Base-by-base conservation (phyloP, 306 rosid species). In the Fragaria vesca region DNA sequence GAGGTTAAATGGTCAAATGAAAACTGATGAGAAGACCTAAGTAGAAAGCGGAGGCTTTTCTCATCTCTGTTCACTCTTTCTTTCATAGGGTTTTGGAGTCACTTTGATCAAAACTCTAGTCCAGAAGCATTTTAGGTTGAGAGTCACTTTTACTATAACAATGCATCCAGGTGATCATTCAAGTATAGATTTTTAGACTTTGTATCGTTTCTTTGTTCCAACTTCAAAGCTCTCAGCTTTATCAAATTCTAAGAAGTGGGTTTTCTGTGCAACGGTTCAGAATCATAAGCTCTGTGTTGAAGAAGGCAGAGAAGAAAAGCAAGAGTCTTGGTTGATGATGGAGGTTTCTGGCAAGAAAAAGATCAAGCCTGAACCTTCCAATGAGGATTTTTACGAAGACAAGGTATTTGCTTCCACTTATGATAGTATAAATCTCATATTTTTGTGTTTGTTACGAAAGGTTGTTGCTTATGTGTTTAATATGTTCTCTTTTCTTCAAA, bases 311-410 rank as follows among this genome's bases (percentile, higher is more conserved):
- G 45, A 32, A 36, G 75, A 60, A 50, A 20, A 48, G 52, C 12
- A 10, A 50, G 24, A 24, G 21, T 28, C 68, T 62, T 28, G 36
- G 78, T 1, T 17, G 76, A 83, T 79, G 85, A 83, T 82, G 89
- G 66, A 78, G 52, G 80, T 63, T 74, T 84, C 87, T 66, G 79
- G 50, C 13, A 72, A 16, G 77, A 83, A 52, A 78, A 75, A 20
- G 63, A 5, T 6, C n/a, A 26, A 21, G 2, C 1, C 32, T 15
- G 26, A 70, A 3, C 55, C 12, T 72, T 84, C 89, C 80, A 74
- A 84, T 32, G 42, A 86, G 43, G 74, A 85, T 48, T 86, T 87
- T 20, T 86, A 79, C 80, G 68, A 45, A 47, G 28, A 76, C 68
- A 36, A 83, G 93, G 93, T 89, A 48, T 62, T 21, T 60, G 20